Conservation (phyloP, 257 asterid species). For the Gardenia jasminoides region DNA sequence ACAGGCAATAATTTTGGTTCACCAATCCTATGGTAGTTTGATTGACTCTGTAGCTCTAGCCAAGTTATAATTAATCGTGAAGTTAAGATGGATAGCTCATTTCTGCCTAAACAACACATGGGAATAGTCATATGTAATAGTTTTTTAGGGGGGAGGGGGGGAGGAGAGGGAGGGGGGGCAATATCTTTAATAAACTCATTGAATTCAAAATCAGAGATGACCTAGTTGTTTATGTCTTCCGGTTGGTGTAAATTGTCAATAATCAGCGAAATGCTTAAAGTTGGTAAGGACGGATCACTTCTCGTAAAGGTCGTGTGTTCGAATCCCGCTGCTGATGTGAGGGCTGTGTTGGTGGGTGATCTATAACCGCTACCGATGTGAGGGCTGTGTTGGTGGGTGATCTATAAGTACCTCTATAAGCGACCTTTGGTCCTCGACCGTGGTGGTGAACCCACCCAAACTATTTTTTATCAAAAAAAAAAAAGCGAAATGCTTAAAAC, state of each 20-base stretch:
- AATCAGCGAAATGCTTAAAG: not conserved
- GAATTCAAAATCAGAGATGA: not conserved
- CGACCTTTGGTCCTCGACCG: too few relatives aligned
- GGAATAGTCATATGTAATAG: not conserved
- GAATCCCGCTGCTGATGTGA: too few relatives aligned
- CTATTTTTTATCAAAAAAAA: too few relatives aligned
- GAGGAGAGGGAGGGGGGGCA: too few relatives aligned
- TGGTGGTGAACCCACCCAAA: too few relatives aligned
- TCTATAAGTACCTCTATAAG: too few relatives aligned
- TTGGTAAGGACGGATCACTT: too few relatives aligned
- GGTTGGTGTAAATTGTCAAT: not conserved
- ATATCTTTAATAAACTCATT: not conserved
- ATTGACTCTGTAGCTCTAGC: not conserved
- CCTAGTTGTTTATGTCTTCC: not conserved
- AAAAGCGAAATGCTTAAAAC: conserved; percentile 12
- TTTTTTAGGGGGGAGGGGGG: not conserved
- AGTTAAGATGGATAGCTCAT: not conserved
- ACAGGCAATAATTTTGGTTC: not conserved
- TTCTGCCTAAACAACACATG: not conserved
- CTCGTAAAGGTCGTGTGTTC: too few relatives aligned
- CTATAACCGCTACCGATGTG: too few relatives aligned
- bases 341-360: too few relatives aligned
- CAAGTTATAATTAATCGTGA: not conserved
- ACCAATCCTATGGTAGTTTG: not conserved
- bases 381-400: too few relatives aligned